Percentiles rank a stretch among this genome's conserved stretches.
These are phyloP conservation scores for Hamigera avellanea DNA, from an alignment of 495 filamentous ascomycete species.

Conservation along the genomic window DNA sequence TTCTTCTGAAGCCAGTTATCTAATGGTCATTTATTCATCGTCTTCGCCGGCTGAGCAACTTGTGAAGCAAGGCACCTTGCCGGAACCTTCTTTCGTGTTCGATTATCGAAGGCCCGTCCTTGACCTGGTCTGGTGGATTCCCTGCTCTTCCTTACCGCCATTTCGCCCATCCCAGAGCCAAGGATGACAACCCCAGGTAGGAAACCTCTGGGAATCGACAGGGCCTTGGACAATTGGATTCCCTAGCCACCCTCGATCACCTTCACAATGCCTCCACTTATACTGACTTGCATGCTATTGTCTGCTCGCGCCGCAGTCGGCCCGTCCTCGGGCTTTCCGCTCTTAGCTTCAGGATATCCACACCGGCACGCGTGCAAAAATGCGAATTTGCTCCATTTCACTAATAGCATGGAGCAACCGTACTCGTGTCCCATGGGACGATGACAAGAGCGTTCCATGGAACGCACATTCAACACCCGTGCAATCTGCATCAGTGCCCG, in stretches of 20 bases:
- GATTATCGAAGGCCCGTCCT: background rate
- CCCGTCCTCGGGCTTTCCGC: constrained; percentile 15
- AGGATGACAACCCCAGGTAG: too few relatives aligned
- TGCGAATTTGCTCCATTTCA: constrained; percentile 7
- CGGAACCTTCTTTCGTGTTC: too few relatives aligned
- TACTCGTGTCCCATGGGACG: constrained; percentile 5
- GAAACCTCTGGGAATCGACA: background rate
- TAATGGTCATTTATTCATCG: too few relatives aligned
- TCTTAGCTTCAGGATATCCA: constrained; percentile 15
- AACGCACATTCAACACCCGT: too few relatives aligned
- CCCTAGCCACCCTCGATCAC: too few relatives aligned
- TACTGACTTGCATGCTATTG: too few relatives aligned
- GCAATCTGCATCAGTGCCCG: constrained; percentile 20
- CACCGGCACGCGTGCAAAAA: constrained; percentile 10
- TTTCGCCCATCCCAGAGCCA: constrained; percentile 4
- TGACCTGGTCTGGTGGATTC: background rate
- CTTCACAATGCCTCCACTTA: too few relatives aligned
- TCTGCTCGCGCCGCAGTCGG: constrained; percentile 13
- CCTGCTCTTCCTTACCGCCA: constrained; percentile 11
- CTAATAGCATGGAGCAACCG: background rate
- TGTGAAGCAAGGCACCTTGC: too few relatives aligned
- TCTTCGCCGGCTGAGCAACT: too few relatives aligned
- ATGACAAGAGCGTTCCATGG: background rate
- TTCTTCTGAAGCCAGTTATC: too few relatives aligned
- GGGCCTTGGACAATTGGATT: too few relatives aligned